Evolutionary conservation across 495 filamentous ascomycete species (phyloP).

Genomic region (Lentithecium fluviatile): DNA sequence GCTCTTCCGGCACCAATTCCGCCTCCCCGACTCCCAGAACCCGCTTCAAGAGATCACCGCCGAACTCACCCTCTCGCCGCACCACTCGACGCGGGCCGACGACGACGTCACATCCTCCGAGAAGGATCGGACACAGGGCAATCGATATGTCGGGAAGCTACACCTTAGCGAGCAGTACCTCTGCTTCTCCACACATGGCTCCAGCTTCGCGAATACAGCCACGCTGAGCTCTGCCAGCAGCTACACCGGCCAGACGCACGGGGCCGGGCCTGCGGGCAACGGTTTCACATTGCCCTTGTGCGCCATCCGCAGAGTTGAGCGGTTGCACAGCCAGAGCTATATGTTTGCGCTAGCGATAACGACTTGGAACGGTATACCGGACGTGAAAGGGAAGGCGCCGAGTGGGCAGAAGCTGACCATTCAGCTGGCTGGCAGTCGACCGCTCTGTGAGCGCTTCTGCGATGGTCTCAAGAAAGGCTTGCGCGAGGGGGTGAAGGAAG

Average conservation of each 20-base stretch:
- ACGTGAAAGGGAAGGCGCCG: constrained; percentile 53
- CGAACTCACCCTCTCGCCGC: constrained; percentile 80
- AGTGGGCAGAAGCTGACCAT: constrained; percentile 74
- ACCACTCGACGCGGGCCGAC: constrained; percentile 36
- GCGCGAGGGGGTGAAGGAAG: constrained; percentile 78
- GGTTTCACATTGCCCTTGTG: constrained; percentile 95
- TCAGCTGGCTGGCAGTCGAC: constrained; percentile 82
- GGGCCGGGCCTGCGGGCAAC: constrained; percentile 89
- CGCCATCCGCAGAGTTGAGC: constrained; percentile 85
- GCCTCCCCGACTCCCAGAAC: constrained; percentile 84
- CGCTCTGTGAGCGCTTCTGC: constrained; percentile 91
- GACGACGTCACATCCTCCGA: constrained; percentile 52
- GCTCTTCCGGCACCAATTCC: constrained; percentile 94
- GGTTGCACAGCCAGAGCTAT: constrained; percentile 83
- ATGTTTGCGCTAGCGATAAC: constrained; percentile 92
- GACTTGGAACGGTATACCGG: constrained; percentile 81
- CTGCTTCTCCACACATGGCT: constrained; percentile 91
- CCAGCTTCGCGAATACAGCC: constrained; percentile 78
- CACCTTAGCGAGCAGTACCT: constrained; percentile 92
- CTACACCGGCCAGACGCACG: constrained; percentile 86
- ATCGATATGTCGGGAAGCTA: constrained; percentile 87
- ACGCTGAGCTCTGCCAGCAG: constrained; percentile 70
- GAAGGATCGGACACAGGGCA: constrained; percentile 66
- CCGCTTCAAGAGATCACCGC: constrained; percentile 94
- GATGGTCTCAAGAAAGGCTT: constrained; percentile 89